Percentiles rank a stretch among this genome's conserved stretches.
These are phyloP conservation scores for Globisporangium paddicum DNA, from an alignment of 352 stramenopile genomes.

Conservation along the genomic window DNA sequence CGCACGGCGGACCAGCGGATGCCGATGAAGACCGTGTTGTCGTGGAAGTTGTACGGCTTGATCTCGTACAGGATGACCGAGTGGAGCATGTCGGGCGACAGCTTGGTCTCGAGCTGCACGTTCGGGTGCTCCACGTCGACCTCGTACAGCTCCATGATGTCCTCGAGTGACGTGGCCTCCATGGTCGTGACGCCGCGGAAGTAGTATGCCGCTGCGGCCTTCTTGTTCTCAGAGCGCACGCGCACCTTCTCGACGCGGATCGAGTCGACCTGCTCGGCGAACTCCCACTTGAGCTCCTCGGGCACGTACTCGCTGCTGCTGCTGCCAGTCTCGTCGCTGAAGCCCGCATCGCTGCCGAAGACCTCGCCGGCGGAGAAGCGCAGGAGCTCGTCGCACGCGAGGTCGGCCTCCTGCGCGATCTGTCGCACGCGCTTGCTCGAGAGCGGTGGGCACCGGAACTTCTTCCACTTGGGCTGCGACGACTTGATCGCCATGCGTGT, in stretches of 20 bases:
- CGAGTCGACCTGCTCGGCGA: constrained; percentile 60
- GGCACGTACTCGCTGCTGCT: not conserved
- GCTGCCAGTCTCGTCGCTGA: constrained; percentile 18
- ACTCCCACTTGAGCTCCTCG: constrained; percentile 69
- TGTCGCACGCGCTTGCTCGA: constrained; percentile 50
- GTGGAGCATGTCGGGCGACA: constrained; percentile 69
- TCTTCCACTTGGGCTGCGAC: constrained; percentile 62
- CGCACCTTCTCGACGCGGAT: constrained; percentile 78
- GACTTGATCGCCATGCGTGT: constrained; percentile 26
- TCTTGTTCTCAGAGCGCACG: constrained; percentile 51
- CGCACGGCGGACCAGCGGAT: constrained; percentile 73
- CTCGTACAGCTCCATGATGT: constrained; percentile 72
- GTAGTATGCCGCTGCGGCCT: constrained; percentile 55
- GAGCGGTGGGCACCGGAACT: constrained; percentile 72
- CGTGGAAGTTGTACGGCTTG: constrained; percentile 39
- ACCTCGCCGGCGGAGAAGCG: constrained; percentile 64
- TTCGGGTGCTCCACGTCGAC: constrained; percentile 72
- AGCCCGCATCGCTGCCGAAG: constrained; percentile 23
- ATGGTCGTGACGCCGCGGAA: constrained; percentile 67
- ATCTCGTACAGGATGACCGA: constrained; percentile 81
- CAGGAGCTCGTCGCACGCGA: constrained; percentile 73
- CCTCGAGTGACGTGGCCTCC: constrained; percentile 49
- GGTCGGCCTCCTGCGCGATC: constrained; percentile 69
- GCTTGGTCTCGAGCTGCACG: constrained; percentile 67
- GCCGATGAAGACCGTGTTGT: constrained; percentile 63